Evolutionary conservation across 805 yeast species (phyloP), one percentile per base, ranked within the genome.

Genomic region (Kluyveromyces starmeri): DNA sequence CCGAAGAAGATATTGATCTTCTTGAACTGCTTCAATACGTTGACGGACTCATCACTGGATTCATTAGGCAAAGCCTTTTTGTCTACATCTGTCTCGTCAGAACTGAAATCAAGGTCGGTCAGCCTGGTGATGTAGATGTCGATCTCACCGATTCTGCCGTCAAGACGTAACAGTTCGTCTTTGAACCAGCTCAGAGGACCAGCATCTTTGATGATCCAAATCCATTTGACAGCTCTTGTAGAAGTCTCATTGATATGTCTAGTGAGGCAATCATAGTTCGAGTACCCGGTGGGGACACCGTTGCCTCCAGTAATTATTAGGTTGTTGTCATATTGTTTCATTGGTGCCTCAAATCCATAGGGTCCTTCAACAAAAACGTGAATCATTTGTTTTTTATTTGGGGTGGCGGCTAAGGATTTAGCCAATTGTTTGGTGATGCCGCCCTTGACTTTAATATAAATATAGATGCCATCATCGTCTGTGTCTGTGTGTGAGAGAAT

Each of bases 231-330:
- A 7, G 20, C 14, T 7, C 18, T 15, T 8, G 36, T 38, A 16
- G 37, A 36, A 11, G 26, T 37, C 13, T 37, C 37, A 10, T 27
- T 22, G 12, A 37, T 24, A 3, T 24, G 28, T n/a, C 36, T 35
- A 12, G 37, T 36, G 17, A 34, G 21, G 7, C 30, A 22, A 9
- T 24, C 35, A 5, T 57, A 69, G 39, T 65, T 62, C 24, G 59
- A 45, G 30, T 53, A 60, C 7, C 61, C 51, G 5, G 71, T 73
- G 1, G 88, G 76, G 35, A 82, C 64, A 37, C 92, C 92, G 37
- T 74, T 74, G 20, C 89, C 89, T 32, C 85, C 88, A 7, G 85
- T 81, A 17, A 81, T 42, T 28, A 78, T 67, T 6, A 78, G 64
- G 5, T 77, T 68, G 37, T 70, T 68, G 32, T 74, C 71, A 43